A percentile compares a stretch with the other conserved stretches of the same genome.
Evolutionary conservation across 2,329 filamentous ascomycete species (phyloP).

Genomic region (Incumbomyces delicatus): DNA sequence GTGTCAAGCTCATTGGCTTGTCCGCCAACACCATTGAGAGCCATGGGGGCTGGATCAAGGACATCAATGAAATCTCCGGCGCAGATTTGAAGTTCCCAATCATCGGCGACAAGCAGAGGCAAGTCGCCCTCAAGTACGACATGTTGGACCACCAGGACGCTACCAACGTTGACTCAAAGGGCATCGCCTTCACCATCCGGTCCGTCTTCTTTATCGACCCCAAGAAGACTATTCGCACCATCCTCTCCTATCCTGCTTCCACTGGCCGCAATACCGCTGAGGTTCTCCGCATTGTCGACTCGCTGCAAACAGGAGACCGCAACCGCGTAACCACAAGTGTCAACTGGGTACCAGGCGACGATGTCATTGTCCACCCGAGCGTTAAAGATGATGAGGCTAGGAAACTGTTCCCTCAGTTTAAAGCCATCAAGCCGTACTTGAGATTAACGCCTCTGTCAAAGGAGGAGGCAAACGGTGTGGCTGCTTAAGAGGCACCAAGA

Average conservation of each 20-base stretch:
- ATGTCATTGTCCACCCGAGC: conserved; percentile 52
- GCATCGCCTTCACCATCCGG: conserved; percentile 53
- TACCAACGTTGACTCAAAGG: conserved; percentile 36
- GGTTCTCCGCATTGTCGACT: conserved; percentile 50
- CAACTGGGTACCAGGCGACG: conserved; percentile 50
- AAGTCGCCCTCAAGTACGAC: conserved; percentile 33
- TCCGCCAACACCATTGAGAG: conserved; percentile 49
- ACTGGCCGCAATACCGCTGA: conserved; percentile 50
- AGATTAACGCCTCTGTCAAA: conserved; percentile 50
- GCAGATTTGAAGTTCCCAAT: conserved; percentile 33
- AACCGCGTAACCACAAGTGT: conserved; percentile 52
- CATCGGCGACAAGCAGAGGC: conserved; percentile 35
- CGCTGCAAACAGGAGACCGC: conserved; percentile 51
- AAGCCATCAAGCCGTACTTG: conserved; percentile 54
- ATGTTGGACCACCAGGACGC: conserved; percentile 33
- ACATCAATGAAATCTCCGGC: conserved; percentile 36
- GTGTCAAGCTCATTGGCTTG: conserved; percentile 53
- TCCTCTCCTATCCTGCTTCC: conserved; percentile 53
- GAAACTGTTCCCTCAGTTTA: conserved; percentile 50
- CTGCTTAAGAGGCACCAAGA: too few species aligned
- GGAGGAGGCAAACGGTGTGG: conserved; percentile 46
- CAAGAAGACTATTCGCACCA: conserved; percentile 54
- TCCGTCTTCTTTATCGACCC: conserved; percentile 58
- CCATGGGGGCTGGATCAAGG: conserved; percentile 45
- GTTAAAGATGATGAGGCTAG: conserved; percentile 51